These are phyloP conservation scores for Dothistroma pini DNA, from an alignment of 2,329 filamentous ascomycete genomes.

Conservation along the genomic window DNA sequence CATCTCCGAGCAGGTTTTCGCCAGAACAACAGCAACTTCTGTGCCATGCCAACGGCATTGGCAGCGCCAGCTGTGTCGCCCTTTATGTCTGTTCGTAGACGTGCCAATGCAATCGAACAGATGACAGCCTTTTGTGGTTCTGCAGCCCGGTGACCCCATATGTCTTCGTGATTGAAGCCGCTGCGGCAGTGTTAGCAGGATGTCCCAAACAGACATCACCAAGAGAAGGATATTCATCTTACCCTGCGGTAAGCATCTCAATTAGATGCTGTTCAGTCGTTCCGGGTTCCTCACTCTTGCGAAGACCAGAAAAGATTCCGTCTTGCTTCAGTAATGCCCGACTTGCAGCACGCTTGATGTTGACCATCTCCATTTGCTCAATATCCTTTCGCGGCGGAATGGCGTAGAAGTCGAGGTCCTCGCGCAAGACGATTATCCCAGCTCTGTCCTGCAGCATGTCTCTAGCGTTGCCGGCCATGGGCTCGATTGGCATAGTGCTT, in stretches of 20 bases:
- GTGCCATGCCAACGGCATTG: constrained; percentile 90
- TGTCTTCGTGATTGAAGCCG: constrained; percentile 93
- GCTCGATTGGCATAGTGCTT: constrained; percentile 67
- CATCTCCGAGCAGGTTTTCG: constrained; percentile 91
- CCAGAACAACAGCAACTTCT: constrained; percentile 97
- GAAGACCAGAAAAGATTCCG: constrained; percentile 92
- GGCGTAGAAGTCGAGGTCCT: constrained; percentile 96
- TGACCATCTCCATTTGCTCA: constrained; percentile 84
- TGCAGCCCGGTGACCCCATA: constrained; percentile 93
- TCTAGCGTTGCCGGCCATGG: constrained; percentile 58
- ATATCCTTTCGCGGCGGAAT: constrained; percentile 87
- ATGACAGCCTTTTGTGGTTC: constrained; percentile 99
- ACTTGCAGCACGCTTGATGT: constrained; percentile 89
- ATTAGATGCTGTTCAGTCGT: constrained; percentile 98
- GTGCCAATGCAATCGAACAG: constrained; percentile 89
- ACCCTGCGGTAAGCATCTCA: constrained; percentile 99
- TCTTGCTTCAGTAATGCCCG: constrained; percentile 81
- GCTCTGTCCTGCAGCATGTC: constrained; percentile 83
- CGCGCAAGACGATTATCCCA: constrained; percentile 92
- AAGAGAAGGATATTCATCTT: constrained; percentile 37
- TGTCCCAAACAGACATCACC: not conserved
- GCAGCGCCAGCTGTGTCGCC: constrained; percentile 70
- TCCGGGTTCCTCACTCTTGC: constrained; percentile 91
- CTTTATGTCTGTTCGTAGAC: constrained; percentile 73
- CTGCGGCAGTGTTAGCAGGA: constrained; percentile 45